Conservation (phyloP, 495 filamentous ascomycete genomes). For the Penicillium cinerascens region DNA sequence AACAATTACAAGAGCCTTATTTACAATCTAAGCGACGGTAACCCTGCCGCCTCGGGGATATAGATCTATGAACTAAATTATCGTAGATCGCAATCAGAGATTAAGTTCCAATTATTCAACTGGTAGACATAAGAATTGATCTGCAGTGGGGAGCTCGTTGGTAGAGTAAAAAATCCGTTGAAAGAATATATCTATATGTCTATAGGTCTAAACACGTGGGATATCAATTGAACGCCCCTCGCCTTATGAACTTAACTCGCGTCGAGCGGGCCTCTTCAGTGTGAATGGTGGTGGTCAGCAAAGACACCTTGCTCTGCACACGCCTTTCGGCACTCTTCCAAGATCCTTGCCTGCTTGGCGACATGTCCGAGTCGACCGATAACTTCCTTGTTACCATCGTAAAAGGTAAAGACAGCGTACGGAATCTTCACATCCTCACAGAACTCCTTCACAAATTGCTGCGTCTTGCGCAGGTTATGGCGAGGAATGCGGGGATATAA, state of each 20-base stretch:
- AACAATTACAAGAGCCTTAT: no score
- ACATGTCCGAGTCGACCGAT: conserved; percentile 85
- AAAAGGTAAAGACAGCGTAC: conserved; percentile 91
- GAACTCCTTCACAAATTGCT: conserved; percentile 82
- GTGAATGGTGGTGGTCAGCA: conserved; percentile 21
- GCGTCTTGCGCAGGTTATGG: conserved; percentile 83
- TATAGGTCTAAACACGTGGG: no score
- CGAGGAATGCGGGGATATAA: conserved; percentile 91
- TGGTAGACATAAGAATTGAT: no score
- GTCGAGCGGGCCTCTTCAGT: not conserved
- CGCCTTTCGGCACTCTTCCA: conserved; percentile 81
- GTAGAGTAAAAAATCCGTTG: no score
- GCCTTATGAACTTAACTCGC: not conserved
- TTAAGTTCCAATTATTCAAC: no score
- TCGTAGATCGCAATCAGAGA: no score
- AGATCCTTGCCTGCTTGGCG: conserved; percentile 77
- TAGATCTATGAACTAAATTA: no score
- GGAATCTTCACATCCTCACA: conserved; percentile 89
- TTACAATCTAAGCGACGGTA: no score
- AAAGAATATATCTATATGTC: no score
- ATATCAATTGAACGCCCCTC: not conserved
- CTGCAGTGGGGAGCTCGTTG: no score
- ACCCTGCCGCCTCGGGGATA: no score
- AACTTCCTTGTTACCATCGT: conserved; percentile 86
- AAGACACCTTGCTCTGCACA: conserved; percentile 41